Percentiles rank a stretch among this genome's conserved stretches.
phyloP scores from a whole-genome alignment of 108 stramenopile genomes.

The Cylindrotheca fusiformis region DNA sequence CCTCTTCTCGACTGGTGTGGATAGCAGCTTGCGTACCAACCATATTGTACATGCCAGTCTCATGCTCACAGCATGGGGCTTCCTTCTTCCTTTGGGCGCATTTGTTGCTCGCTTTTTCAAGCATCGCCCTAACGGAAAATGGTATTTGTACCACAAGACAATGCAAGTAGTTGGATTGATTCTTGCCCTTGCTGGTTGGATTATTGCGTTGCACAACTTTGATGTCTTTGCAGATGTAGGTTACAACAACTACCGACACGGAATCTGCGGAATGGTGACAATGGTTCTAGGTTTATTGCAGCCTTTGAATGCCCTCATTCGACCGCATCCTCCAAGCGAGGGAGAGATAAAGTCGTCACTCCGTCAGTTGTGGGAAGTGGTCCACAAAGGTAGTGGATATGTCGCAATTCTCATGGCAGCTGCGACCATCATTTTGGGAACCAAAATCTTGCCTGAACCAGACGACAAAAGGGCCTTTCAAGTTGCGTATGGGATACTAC shows the following conservation, averaged over 20 bases:
- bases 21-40: no score
- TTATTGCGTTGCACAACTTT: conserved; percentile 26
- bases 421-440: conserved; percentile 20
- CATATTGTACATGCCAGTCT: conserved; percentile 22
- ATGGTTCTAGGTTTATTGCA: conserved; percentile 31
- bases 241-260: conserved; percentile 14
- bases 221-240: conserved; percentile 22
- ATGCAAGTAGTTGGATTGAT: conserved; percentile 16
- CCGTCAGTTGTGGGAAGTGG: conserved; percentile 26
- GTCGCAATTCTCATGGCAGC: conserved; percentile 8
- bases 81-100: conserved; percentile 26
- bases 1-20: no score
- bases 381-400: conserved; percentile 21
- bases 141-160: conserved; percentile 18
- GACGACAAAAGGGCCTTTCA: conserved; percentile 17
- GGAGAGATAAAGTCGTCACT: conserved; percentile 6
- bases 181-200: conserved; percentile 22
- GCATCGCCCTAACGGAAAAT: conserved; percentile 29
- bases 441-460: conserved; percentile 9
- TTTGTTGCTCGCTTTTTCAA: conserved; percentile 24
- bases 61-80: conserved; percentile 36
- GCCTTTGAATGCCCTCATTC: conserved; percentile 28
- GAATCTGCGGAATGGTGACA: conserved; percentile 15
- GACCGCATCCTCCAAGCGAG: conserved; percentile 21
- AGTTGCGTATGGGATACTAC: conserved; percentile 19